Percentiles rank a stretch among this genome's conserved stretches.
These are phyloP conservation scores for Aspergillus amoenus DNA, from an alignment of 2,329 filamentous ascomycete species.

Conservation along the genomic window DNA sequence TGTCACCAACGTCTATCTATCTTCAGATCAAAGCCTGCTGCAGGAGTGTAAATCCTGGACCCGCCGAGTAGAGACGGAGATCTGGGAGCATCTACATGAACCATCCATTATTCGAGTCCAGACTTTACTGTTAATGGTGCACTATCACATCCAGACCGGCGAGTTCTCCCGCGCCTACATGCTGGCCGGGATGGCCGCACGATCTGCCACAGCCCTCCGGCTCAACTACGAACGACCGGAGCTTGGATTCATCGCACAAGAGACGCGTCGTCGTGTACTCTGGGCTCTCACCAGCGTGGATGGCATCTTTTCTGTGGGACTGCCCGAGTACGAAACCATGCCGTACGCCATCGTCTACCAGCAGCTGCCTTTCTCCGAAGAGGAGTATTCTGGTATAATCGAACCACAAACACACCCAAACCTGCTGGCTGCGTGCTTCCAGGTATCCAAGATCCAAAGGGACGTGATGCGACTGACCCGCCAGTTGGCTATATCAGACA, in stretches of 20 bases:
- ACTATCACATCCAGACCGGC: background rate
- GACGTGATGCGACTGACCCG: background rate
- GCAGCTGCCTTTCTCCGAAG: background rate
- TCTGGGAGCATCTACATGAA: background rate
- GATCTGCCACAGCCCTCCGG: background rate
- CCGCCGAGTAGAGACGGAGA: background rate
- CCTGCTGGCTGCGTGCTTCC: background rate
- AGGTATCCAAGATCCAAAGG: background rate
- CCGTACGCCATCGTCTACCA: background rate
- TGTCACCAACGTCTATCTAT: background rate
- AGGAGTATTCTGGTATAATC: background rate
- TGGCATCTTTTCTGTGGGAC: background rate
- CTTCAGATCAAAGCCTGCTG: background rate
- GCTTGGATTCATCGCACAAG: background rate
- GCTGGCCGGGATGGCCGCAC: background rate
- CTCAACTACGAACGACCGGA: background rate
- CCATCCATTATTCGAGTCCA: background rate
- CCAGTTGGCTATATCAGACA: background rate
- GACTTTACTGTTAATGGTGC: background rate
- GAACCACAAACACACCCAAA: background rate
- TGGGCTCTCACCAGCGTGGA: background rate
- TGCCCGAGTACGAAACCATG: background rate
- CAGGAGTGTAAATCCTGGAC: background rate
- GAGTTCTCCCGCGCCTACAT: background rate
- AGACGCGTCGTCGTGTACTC: background rate